Base-by-base conservation (phyloP, 192 early-diverging fungal genomes). In the Kappamyces sp. region DNA sequence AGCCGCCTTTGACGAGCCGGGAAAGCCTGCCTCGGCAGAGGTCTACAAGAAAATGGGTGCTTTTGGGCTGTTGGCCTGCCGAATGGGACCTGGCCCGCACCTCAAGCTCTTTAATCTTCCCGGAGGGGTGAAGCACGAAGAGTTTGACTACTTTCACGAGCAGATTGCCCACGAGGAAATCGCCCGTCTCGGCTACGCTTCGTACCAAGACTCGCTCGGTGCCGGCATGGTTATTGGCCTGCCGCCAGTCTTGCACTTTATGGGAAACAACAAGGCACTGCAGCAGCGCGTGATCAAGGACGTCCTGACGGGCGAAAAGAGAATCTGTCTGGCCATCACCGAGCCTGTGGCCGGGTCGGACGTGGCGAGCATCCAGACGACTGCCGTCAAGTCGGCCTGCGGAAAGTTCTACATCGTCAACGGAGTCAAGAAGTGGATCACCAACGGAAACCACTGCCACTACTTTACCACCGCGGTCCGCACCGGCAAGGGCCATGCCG, bases 371-470 rank as follows among this genome's bases (percentile, higher is more conserved):
- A 38, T 66, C 3, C 39, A 41, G 29, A 70, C 66, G 9, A 66
- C 55, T 45, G 65, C 65, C 8, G 9, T 12, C 33, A 58, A 60
- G 37, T 33, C 66, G 9, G 36, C 66, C 12, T 11, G 33, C 30
- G 65, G 65, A 5, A 66, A 66, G 34, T 70, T 46, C 45, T 70
- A 39, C 48, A 61, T 66, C 34, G 67, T 70, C 11, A 70, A 70
- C 45, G 65, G 53, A 8, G 35, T 8, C 40, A 55, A 42, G 61
- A 94, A 93, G 91, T 96, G 91, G 91, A 96, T 96, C 68, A 63
- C 57, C 9, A 57, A 57, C 22, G 61, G 31, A 32, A 66, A 29
- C 14, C 54, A 31, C 45, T 45, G 36, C 33, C 67, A 66, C 36
- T 66, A 66, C 60, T 66, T 66, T 39, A 40, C 66, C 11, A 65